Base-by-base conservation (phyloP, 2,329 filamentous ascomycete genomes). In the Knufia petricola region DNA sequence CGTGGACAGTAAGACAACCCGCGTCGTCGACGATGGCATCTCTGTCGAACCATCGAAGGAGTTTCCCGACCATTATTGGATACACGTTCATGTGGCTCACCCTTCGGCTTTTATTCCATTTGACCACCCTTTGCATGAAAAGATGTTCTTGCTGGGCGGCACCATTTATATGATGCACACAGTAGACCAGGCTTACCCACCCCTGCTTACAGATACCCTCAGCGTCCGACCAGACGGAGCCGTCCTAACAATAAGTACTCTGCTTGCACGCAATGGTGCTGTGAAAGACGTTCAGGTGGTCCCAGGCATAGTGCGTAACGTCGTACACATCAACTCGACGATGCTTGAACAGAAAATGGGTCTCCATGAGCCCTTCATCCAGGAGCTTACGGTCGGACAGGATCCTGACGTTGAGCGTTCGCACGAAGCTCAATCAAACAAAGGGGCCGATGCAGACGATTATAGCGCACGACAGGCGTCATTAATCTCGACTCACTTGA, bases 11-110 rank as follows among this genome's bases (percentile, higher is more conserved):
- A 62, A 63, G 2, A 64, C 61, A 7, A 75, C 79, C 2, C 65
- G 72, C 30, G 77, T 82, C 55, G 78, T 81, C 50, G 79, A 83
- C 52, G 79, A 83, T 55, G 79, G 77, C 2, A 64, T 82, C 3
- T 82, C 79, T 0, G 58, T 82, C 13, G 75, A 80, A 57, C 49
- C 47, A 4, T 44, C 49, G 13, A 26, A 41, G 2, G 63, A 61
- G 17, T 62, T 76, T 26, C 60, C 66, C 7, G 72, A 64, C 4
- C 64, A 64, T 1, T 73, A 71, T 53, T 83, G 79, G 79, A 61
- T 82, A 10, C 79, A 77, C 56, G 64, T 80, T 4, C 79, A 83
- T 60, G 69, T 82, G 43, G 78, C 79, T 1, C 82, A 83, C 52
- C 79, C 78, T 1, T 78, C 79, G 1, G 78, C 79, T 3, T 82